Base-by-base conservation (phyloP, 371 early-diverging fungal species). In the Nematocida minor region DNA sequence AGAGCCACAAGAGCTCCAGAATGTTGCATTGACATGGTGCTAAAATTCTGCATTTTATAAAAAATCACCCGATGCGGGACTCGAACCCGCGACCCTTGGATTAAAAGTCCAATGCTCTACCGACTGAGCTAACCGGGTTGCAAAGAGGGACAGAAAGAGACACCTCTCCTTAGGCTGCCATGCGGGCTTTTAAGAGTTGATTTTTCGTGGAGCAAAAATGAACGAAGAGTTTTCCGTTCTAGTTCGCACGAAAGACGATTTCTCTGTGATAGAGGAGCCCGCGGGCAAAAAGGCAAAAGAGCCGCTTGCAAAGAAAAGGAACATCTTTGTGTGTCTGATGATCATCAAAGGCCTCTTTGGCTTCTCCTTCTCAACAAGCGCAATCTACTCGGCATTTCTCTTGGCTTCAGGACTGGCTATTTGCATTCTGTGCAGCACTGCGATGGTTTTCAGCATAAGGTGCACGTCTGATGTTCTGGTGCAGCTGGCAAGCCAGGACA, bases 81-180 rank as follows among this genome's bases (percentile, higher is more conserved):
- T 62, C 63, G 63, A 62, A 62, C 63, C 63, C 63, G 63, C 46
- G 63, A 44, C 63, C 63, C 63, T 62, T 44, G 46, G 63, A 44
- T 62, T 62, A 62, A 62, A 62, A 62, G 63, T 44, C 63, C 46
- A 44, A 62, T 62, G 63, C 63, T 62, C 63, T 62, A 62, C 63
- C 63, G 63, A 62, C 63, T 62, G 63, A 62, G 63, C 63, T 62
- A 62, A 62, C 63, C 46, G 63, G 63, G 63, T 62, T 62, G 6
- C n/a, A 40, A 36, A 9, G 9, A 11, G 29, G 0, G 18, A 7
- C 7, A 11, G 4, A n/a, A 6, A 14, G 14, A 20, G 20, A 62
- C 44, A 42, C 16, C 34, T 32, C 34, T 0, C 27, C 1, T 6
- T 32, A 2, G 34, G 7, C 9, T n/a, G 1, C 57, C 1, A 11